Base-by-base conservation (phyloP, 2,329 filamentous ascomycete species). In the Fusarium marasasianum region DNA sequence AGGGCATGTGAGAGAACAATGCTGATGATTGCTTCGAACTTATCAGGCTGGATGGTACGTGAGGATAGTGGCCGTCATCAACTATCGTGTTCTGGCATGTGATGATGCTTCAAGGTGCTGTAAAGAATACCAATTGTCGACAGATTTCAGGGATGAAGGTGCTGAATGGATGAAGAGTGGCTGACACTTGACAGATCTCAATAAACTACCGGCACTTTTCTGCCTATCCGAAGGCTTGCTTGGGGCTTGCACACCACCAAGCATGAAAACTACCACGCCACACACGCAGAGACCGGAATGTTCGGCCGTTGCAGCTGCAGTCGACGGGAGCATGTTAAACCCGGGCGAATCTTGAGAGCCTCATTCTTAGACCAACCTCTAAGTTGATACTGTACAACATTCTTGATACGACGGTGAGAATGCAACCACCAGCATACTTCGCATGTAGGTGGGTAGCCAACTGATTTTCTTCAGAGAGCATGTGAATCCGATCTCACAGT, bases 81-180 rank as follows among this genome's bases (percentile, higher is more conserved):
- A 61, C 69, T 45, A 51, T 37, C 17, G 50, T 20, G 17, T 53
- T 53, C 40, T 31, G 40, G 53, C 74, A 76, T 73, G 74, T 73
- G 69, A 75, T 45, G 35, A 69, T 54, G 26, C 22, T 29, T 53
- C 22, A 33, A 54, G 48, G 24, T 50, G 47, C 50, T 41, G 18
- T 18, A 8, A 38, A 33, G n/a, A 29, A 38, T n/a, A 29, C 47
- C 44, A 35, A 67, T 44, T 60, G 41, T 48, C 43, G 47, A 53
- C 48, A 24, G n/a, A 45, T 20, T 45, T 55, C 35, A 53, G 40
- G 44, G 48, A 44, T 12, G 35, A 44, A 43, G 13, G 41, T 18
- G 55, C 40, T 63, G 40, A 60, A 29, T 55, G 47, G 47, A 33
- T 33, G 40, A 43, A 24, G 26, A 55, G 44, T 38, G 15, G 37